phyloP scores from a whole-genome alignment of 495 filamentous ascomycete genomes.

The Extremus antarcticus region DNA sequence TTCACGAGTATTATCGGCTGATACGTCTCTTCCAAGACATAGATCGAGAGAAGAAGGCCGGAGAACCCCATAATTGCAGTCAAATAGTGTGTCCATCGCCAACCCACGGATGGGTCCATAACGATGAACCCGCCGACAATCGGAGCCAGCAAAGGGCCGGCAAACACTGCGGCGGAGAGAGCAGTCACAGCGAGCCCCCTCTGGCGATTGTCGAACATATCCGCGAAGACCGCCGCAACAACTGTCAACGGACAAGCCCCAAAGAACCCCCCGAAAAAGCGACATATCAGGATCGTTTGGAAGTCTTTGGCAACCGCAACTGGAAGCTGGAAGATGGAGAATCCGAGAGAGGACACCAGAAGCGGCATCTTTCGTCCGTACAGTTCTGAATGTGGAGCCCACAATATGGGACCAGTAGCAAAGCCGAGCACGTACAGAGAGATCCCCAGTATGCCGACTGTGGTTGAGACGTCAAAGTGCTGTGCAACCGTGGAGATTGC shows the following conservation, averaged over 20 bases:
- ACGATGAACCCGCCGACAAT: constrained; percentile 22
- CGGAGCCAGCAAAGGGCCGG: constrained; percentile 18
- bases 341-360: constrained; percentile 16
- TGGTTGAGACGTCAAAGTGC: no score
- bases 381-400: constrained; percentile 30
- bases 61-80: constrained; percentile 42
- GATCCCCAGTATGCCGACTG: no score
- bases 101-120: constrained; percentile 19
- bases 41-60: constrained; percentile 32
- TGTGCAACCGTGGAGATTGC: no score
- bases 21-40: constrained; percentile 51
- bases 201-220: constrained; percentile 36
- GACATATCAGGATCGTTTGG: constrained; percentile 41
- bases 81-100: constrained; percentile 44
- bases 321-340: constrained; percentile 18
- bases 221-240: constrained; percentile 42
- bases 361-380: constrained; percentile 20
- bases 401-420: no score
- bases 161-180: constrained; percentile 11
- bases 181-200: constrained; percentile 7
- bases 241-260: constrained; percentile 41
- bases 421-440: no score
- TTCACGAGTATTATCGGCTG: constrained; percentile 41
- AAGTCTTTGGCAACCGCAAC: constrained; percentile 21
- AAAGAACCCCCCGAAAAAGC: constrained; percentile 43